Percentiles rank a stretch among this genome's conserved stretches.
These are phyloP conservation scores for Diplodia scrobiculata DNA, from an alignment of 2,329 filamentous ascomycete genomes.

Conservation along the genomic window DNA sequence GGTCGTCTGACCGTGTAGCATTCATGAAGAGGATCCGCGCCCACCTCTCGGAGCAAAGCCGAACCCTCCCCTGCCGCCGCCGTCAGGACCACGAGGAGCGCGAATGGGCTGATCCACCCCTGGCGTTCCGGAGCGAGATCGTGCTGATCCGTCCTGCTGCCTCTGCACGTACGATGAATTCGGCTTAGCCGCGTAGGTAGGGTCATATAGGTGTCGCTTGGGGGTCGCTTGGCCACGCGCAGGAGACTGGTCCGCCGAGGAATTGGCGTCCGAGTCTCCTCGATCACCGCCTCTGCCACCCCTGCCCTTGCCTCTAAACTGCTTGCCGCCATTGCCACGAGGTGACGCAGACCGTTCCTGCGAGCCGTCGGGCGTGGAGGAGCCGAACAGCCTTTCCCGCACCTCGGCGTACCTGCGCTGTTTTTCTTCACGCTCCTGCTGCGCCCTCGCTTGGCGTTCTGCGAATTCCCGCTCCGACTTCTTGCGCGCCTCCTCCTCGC, in stretches of 20 bases:
- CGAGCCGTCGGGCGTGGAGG: conserved; percentile 44
- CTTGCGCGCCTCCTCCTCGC: conserved; percentile 63
- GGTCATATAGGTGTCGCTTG: conserved; percentile 73
- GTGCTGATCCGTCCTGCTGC: conserved; percentile 46
- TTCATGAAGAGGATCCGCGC: conserved; percentile 13
- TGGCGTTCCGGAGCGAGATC: conserved; percentile 55
- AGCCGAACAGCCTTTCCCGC: conserved; percentile 82
- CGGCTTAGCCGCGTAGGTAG: conserved; percentile 67
- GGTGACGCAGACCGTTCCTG: conserved; percentile 39
- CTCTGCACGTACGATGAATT: conserved; percentile 40
- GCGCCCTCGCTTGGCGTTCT: conserved; percentile 75
- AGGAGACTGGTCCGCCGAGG: conserved; percentile 43
- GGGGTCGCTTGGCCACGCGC: conserved; percentile 43
- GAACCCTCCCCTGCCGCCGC: conserved; percentile 74
- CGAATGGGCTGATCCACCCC: conserved; percentile 70
- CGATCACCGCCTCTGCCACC: conserved; percentile 39
- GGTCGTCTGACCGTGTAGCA: not conserved
- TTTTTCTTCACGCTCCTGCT: conserved; percentile 82
- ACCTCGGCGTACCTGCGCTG: conserved; percentile 87
- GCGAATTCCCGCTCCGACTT: conserved; percentile 69
- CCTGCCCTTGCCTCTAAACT: conserved; percentile 43
- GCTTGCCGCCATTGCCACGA: conserved; percentile 33
- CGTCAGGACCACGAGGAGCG: conserved; percentile 75
- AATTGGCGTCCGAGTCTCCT: conserved; percentile 42
- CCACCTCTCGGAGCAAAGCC: conserved; percentile 56